Evolutionary conservation across 164 flowering plant species (phyloP).

Genomic region (Taxillus chinensis): DNA sequence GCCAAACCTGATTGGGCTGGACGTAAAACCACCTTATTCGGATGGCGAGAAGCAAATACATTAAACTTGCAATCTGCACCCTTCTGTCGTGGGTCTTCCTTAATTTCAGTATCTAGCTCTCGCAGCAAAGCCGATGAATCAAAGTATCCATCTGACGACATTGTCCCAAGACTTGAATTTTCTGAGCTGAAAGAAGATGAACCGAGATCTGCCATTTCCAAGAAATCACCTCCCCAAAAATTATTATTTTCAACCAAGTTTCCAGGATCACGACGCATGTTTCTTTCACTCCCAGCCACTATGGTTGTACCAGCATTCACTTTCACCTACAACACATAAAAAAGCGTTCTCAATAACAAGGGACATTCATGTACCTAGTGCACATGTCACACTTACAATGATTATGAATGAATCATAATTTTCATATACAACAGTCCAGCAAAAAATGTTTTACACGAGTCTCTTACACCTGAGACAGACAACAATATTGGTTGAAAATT

Average conservation of each 20-base stretch:
- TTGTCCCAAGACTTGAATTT: conserved; percentile 30
- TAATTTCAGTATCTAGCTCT: conserved; percentile 20
- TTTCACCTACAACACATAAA: conserved; percentile 15
- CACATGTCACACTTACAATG: too few species aligned
- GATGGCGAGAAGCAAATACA: conserved; percentile 9
- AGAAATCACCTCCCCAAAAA: conserved; percentile 24
- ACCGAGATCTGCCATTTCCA: conserved; percentile 42
- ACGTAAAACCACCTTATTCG: conserved; percentile 16
- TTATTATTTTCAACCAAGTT: conserved; percentile 11
- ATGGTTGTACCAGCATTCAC: neutral
- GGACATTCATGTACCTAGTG: too few species aligned
- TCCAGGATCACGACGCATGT: conserved; percentile 4
- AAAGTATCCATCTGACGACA: conserved; percentile 39
- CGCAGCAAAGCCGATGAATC: conserved; percentile 27
- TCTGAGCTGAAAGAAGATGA: conserved; percentile 40
- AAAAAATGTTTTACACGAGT: too few species aligned
- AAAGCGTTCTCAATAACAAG: too few species aligned
- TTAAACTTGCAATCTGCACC: conserved; percentile 15
- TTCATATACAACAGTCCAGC: too few species aligned
- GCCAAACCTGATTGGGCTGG: conserved; percentile 29
- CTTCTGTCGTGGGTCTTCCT: conserved; percentile 8
- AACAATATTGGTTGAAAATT: too few species aligned
- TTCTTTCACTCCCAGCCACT: conserved; percentile 1
- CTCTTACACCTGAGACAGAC: too few species aligned
- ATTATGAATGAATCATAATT: too few species aligned